Percentiles rank a stretch among this genome's conserved stretches.
Evolutionary conservation across 345 rosid species (phyloP).

Genomic region (Capsella bursapastoris): DNA sequence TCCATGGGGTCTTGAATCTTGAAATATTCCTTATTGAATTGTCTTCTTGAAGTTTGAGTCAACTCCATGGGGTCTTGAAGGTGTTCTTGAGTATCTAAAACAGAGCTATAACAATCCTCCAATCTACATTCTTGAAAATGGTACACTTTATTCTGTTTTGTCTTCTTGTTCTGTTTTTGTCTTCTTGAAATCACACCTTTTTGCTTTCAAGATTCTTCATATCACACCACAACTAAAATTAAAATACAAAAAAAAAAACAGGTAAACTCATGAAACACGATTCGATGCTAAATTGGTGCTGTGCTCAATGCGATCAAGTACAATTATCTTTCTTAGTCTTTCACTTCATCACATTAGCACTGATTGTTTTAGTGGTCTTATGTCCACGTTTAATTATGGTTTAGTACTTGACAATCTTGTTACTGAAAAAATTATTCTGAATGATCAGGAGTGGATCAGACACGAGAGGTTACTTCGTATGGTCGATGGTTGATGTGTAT

Average conservation of each 20-base stretch:
- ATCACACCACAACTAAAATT: no score
- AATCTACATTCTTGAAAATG: constrained; percentile 55
- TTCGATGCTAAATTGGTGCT: constrained; percentile 46
- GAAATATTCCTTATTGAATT: not conserved
- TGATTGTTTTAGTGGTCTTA: not conserved
- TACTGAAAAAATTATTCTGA: not conserved
- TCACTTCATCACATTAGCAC: not conserved
- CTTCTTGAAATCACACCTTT: not conserved
- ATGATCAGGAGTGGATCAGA: constrained; percentile 55
- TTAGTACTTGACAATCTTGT: not conserved
- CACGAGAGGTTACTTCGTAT: constrained; percentile 55
- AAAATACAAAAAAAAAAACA: constrained; percentile 1
- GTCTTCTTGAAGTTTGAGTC: constrained; percentile 43
- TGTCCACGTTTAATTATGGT: no score
- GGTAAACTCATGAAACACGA: constrained; percentile 36
- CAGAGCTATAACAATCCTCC: constrained; percentile 27
- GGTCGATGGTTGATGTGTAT: constrained; percentile 57
- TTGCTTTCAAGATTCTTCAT: not conserved
- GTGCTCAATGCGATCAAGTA: constrained; percentile 53
- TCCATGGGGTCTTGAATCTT: constrained; percentile 2
- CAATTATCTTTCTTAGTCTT: not conserved
- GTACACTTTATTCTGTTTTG: constrained; percentile 36
- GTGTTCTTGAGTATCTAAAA: constrained; percentile 47
- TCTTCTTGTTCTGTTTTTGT: no score
- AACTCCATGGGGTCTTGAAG: constrained; percentile 46